A percentile compares a stretch with the other conserved stretches of the same genome.
Evolutionary conservation across 1,284 basidiomycete species (phyloP).

Genomic region (Vanrija humicola): DNA sequence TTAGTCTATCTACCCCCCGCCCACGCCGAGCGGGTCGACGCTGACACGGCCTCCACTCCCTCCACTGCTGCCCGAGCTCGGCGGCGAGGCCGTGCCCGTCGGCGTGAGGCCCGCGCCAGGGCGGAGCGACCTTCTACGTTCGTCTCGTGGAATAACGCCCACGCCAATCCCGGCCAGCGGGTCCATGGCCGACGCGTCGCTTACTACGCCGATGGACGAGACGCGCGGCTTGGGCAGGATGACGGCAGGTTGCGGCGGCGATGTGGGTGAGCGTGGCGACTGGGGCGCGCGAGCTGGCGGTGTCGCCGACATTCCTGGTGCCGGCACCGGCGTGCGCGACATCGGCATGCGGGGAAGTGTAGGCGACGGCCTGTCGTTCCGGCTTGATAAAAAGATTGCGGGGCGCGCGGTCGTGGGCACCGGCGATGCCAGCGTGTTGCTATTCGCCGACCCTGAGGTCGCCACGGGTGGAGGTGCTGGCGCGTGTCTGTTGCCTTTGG

Average conservation of each 20-base stretch:
- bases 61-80: not conserved
- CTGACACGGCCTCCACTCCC: constrained; percentile 3
- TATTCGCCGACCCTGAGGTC: no score
- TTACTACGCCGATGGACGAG: not conserved
- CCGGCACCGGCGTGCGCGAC: not conserved
- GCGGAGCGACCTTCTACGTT: not conserved
- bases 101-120: not conserved
- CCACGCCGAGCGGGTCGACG: constrained; percentile 13
- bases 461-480: no score
- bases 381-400: not conserved
- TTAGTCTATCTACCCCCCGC: not conserved
- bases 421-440: no score
- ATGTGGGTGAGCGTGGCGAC: not conserved
- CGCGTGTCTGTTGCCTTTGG: no score
- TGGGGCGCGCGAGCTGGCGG: not conserved
- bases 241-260: not conserved
- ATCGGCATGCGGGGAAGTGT: constrained; percentile 12
- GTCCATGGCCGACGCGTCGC: constrained; percentile 2
- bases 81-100: constrained; percentile 1
- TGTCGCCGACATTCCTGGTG: not conserved
- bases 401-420: no score
- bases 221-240: not conserved
- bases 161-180: constrained; percentile 15
- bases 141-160: not conserved
- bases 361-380: constrained; percentile 14